Conservation (phyloP, 2,329 filamentous ascomycete species). For the Sclerotinia borealis region DNA sequence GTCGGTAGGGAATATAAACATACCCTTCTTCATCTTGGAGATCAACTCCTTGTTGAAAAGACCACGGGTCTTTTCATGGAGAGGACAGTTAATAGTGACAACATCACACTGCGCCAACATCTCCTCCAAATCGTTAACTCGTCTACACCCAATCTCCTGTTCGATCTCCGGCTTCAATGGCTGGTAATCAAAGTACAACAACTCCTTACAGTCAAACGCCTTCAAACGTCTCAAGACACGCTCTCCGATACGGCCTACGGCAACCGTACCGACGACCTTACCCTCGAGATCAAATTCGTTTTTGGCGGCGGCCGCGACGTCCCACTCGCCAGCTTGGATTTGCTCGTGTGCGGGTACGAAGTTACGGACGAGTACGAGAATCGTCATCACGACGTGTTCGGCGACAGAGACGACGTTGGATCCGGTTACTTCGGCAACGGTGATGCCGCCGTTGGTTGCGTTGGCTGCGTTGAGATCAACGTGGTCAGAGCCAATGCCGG, state of each 20-base stretch:
- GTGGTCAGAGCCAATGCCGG: slow-evolving; percentile 97
- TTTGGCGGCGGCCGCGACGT: slow-evolving; percentile 94
- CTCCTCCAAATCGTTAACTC: slow-evolving; percentile 86
- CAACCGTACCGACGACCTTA: slow-evolving; percentile 97
- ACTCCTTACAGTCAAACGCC: slow-evolving; percentile 98
- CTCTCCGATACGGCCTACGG: slow-evolving; percentile 95
- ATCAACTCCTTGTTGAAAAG: slow-evolving; percentile 99
- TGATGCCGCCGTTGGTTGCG: slow-evolving; percentile 96
- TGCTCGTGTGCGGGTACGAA: slow-evolving; percentile 96
- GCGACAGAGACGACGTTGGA: slow-evolving; percentile 98
- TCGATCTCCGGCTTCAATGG: slow-evolving; percentile 78
- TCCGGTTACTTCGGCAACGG: slow-evolving; percentile 94
- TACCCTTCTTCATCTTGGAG: slow-evolving; percentile 94
- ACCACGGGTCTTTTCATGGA: slow-evolving; percentile 95
- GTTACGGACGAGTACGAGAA: slow-evolving; percentile 92
- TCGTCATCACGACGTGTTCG: slow-evolving; percentile 99
- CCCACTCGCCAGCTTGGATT: slow-evolving; percentile 83
- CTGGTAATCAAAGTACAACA: slow-evolving; percentile 99
- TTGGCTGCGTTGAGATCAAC: slow-evolving; percentile 89
- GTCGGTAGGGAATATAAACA: slow-evolving; percentile 84
- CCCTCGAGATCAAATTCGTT: slow-evolving; percentile 96
- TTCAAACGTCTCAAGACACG: slow-evolving; percentile 93
- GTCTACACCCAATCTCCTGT: slow-evolving; percentile 90
- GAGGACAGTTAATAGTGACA: slow-evolving; percentile 98
- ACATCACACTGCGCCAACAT: slow-evolving; percentile 91